Evolutionary conservation across 192 early-diverging fungal species (phyloP).

Genomic region (Entomortierella lignicola): DNA sequence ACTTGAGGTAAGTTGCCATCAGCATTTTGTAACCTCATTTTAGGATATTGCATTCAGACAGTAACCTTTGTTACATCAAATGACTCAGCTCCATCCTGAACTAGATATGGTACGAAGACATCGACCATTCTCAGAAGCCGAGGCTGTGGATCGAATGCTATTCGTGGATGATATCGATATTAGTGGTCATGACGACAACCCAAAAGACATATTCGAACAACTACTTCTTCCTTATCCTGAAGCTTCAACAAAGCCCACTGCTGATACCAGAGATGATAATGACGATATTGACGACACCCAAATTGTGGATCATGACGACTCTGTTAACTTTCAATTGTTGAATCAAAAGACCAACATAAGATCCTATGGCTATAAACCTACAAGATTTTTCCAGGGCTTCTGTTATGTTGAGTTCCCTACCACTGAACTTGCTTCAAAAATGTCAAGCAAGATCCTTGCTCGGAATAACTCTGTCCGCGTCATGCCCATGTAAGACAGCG

Average conservation of each 20-base stretch:
- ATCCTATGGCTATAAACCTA: constrained; percentile 42
- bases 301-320: neutral
- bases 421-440: constrained; percentile 24
- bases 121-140: constrained; percentile 24
- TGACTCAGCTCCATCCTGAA: constrained; percentile 51
- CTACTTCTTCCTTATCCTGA: constrained; percentile 25
- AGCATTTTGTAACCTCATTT: no score
- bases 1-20: constrained; percentile 29
- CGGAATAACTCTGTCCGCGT: constrained; percentile 49
- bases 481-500: constrained; percentile 46
- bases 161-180: constrained; percentile 53
- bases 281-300: neutral
- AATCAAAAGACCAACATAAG: constrained; percentile 39
- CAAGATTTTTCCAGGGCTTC: constrained; percentile 51
- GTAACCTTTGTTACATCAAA: no score
- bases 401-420: constrained; percentile 50
- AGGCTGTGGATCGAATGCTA: constrained; percentile 47
- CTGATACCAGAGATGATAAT: neutral
- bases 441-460: constrained; percentile 33
- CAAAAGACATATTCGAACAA: constrained; percentile 26
- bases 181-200: constrained; percentile 28
- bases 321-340: neutral
- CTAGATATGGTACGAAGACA: constrained; percentile 24
- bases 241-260: neutral
- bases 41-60: no score